phyloP scores from a whole-genome alignment of 2,329 filamentous ascomycete genomes.

The Coleophoma eucalyptorum region DNA sequence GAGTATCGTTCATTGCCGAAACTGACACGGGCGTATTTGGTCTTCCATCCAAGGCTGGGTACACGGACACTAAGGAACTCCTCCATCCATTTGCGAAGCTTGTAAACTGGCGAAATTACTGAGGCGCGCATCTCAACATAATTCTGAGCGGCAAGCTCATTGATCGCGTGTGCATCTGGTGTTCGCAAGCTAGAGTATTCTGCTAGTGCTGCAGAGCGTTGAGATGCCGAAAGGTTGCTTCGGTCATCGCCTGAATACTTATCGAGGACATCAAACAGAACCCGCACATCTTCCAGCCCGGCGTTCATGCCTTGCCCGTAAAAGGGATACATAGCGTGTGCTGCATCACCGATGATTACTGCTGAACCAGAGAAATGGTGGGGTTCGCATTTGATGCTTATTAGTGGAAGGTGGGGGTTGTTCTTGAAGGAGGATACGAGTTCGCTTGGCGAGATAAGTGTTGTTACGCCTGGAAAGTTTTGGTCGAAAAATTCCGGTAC shows the following conservation, averaged over 20 bases:
- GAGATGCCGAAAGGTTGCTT: conserved; percentile 21
- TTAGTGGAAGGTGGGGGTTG: conserved; percentile 89
- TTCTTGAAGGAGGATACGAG: conserved; percentile 70
- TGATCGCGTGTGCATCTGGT: conserved; percentile 83
- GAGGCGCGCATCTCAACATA: conserved; percentile 91
- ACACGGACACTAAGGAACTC: conserved; percentile 75
- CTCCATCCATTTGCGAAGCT: conserved; percentile 79
- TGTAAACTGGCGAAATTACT: conserved; percentile 74
- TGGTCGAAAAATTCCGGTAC: conserved; percentile 72
- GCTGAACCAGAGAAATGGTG: conserved; percentile 76
- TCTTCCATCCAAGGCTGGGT: conserved; percentile 80
- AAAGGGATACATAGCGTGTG: conserved; percentile 97
- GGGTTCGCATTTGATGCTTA: conserved; percentile 88
- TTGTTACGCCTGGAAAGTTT: conserved; percentile 83
- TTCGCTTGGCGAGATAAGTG: conserved; percentile 62
- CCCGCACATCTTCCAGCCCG: conserved; percentile 87
- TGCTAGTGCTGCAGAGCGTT: conserved; percentile 66
- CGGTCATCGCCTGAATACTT: conserved; percentile 37
- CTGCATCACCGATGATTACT: conserved; percentile 88
- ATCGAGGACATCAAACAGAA: conserved; percentile 81
- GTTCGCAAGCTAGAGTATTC: conserved; percentile 73
- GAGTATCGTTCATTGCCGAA: conserved; percentile 93
- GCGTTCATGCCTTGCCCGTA: conserved; percentile 99
- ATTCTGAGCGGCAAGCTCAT: conserved; percentile 85
- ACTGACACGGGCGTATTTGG: conserved; percentile 87